Conservation (phyloP, 768 basidiomycete genomes). For the Russula abietina region DNA sequence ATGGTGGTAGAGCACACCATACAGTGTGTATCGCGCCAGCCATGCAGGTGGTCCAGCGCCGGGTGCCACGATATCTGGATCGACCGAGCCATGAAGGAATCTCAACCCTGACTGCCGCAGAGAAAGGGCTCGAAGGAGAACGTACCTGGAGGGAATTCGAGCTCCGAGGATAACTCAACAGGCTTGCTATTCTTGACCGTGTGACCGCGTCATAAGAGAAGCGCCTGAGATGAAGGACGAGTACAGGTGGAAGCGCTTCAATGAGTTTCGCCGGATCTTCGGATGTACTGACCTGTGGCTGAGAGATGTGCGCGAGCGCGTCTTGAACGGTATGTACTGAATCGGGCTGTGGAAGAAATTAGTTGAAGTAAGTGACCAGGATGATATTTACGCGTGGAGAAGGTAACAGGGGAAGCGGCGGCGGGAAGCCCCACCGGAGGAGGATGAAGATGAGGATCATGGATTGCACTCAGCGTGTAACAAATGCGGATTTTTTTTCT, state of each 20-base stretch:
- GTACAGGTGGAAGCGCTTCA: slow-evolving; percentile 73
- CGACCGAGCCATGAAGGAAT: background rate
- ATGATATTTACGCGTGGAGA: fast-evolving
- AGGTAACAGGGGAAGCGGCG: too few species aligned
- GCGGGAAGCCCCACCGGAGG: too few species aligned
- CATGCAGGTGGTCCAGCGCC: slow-evolving; percentile 44
- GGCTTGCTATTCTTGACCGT: slow-evolving; percentile 81
- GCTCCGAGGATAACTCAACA: slow-evolving; percentile 66
- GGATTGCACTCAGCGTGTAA: too few species aligned
- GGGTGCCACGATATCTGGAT: slow-evolving; percentile 27
- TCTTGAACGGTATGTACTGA: slow-evolving; percentile 73
- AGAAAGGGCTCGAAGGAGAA: background rate
- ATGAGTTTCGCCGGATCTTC: slow-evolving; percentile 55
- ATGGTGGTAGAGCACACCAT: slow-evolving; percentile 91
- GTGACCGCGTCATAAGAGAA: slow-evolving; percentile 78
- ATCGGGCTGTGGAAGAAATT: slow-evolving; percentile 52
- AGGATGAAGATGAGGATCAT: too few species aligned
- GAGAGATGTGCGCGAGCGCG: slow-evolving; percentile 69
- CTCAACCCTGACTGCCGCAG: background rate
- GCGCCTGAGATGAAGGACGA: slow-evolving; percentile 85
- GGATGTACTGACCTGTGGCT: slow-evolving; percentile 58
- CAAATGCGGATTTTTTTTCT: too few species aligned
- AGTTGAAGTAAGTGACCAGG: background rate
- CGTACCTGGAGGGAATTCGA: slow-evolving; percentile 69
- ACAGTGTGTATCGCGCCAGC: slow-evolving; percentile 62